Conservation (phyloP, 805 yeast genomes). For the Kluyveromyces aestuarii region DNA sequence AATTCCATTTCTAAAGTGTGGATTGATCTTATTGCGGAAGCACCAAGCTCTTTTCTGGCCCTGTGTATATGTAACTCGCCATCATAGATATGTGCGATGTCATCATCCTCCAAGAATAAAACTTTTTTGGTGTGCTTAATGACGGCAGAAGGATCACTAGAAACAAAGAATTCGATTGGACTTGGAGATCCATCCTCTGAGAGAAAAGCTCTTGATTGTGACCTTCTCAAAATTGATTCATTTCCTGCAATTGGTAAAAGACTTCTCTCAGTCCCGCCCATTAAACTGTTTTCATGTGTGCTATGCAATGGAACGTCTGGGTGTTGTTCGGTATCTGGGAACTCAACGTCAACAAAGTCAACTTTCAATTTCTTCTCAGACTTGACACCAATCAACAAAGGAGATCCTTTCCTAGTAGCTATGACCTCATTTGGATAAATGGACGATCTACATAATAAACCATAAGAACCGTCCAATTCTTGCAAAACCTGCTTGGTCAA, state of each 20-base stretch:
- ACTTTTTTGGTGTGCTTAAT: slow-evolving; percentile 96
- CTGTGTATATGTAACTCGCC: slow-evolving; percentile 99
- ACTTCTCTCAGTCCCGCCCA: slow-evolving; percentile 17
- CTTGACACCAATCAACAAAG: slow-evolving; percentile 93
- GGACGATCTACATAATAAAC: slow-evolving; percentile 81
- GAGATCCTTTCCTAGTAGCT: slow-evolving; percentile 98
- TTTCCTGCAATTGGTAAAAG: slow-evolving; percentile 50
- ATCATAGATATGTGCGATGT: slow-evolving; percentile 94
- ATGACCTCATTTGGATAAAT: slow-evolving; percentile 94
- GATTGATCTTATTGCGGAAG: slow-evolving; percentile 89
- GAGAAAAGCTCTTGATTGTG: slow-evolving; percentile 93
- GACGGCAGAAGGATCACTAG: slow-evolving; percentile 96
- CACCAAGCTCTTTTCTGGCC: slow-evolving; percentile 78
- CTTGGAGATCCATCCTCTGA: slow-evolving; percentile 88
- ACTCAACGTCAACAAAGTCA: slow-evolving; percentile 97
- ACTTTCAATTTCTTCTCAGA: slow-evolving; percentile 92
- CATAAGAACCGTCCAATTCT: slow-evolving; percentile 96
- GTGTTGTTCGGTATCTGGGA: slow-evolving; percentile 54
- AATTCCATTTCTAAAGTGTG: slow-evolving; percentile 95
- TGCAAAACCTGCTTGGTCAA: slow-evolving; percentile 85
- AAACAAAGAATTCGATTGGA: slow-evolving; percentile 91
- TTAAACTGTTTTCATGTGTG: slow-evolving; percentile 13
- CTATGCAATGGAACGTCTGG: slow-evolving; percentile 25
- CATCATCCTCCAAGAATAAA: slow-evolving; percentile 93
- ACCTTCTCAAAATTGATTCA: slow-evolving; percentile 56